Evolutionary conservation across 371 early-diverging fungal genomes (phyloP).

Genomic region (Mucor lusitanicus): DNA sequence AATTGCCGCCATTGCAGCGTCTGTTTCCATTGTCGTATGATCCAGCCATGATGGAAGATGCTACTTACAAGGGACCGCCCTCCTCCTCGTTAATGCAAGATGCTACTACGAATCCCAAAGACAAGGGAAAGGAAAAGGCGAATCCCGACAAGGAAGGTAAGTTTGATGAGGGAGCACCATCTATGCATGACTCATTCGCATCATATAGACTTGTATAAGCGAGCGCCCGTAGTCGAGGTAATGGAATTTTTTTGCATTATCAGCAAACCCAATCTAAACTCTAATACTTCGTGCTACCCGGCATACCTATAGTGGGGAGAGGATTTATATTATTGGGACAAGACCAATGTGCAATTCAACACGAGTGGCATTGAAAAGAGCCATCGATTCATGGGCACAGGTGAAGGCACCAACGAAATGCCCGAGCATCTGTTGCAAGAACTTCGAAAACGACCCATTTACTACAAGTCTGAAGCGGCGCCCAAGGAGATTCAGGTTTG

Average conservation of each 20-base stretch:
- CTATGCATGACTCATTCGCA: too few relatives aligned
- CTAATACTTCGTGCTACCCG: background rate
- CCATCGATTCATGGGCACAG: constrained; percentile 70
- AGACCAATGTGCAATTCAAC: constrained; percentile 60
- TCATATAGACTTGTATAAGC: constrained; percentile 43
- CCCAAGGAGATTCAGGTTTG: constrained; percentile 49
- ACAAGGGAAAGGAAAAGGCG: constrained; percentile 31
- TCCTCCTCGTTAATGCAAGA: background rate
- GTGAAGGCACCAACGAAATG: constrained; percentile 62
- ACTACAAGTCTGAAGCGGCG: constrained; percentile 39
- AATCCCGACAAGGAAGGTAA: constrained; percentile 34
- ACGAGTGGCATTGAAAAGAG: constrained; percentile 64
- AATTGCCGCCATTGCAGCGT: constrained; percentile 43
- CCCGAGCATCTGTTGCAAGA: constrained; percentile 55
- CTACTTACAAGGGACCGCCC: constrained; percentile 38
- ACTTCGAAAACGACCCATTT: constrained; percentile 53
- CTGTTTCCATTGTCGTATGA: constrained; percentile 53
- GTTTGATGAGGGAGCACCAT: too few relatives aligned
- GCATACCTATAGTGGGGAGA: constrained; percentile 53
- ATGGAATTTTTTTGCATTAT: background rate
- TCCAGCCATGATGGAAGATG: constrained; percentile 49
- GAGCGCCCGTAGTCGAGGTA: constrained; percentile 67
- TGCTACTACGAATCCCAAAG: background rate
- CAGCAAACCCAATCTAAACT: background rate
- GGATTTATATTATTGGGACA: constrained; percentile 74